A percentile compares a stretch with the other conserved stretches of the same genome.
Evolutionary conservation across 495 filamentous ascomycete genomes (phyloP).

Genomic region (Pyrenula massariospora): DNA sequence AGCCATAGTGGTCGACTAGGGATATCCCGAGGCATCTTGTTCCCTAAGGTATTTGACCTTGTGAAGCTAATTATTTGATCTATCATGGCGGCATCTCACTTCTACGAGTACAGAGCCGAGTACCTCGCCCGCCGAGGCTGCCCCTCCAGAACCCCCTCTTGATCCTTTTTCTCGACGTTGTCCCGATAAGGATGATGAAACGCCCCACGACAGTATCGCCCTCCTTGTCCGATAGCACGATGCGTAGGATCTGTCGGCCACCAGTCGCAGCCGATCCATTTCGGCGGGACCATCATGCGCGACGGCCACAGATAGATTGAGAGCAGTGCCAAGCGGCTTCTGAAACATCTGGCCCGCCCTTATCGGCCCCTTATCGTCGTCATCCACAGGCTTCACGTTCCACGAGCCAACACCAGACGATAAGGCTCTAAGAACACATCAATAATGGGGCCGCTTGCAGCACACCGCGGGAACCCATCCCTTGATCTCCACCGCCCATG

Average conservation of each 20-base stretch:
- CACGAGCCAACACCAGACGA: not conserved
- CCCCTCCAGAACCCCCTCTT: not conserved
- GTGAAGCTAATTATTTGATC: no score
- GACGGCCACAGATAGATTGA: not conserved
- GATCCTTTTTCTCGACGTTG: not conserved
- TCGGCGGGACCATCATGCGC: not conserved
- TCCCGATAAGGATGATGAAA: no score
- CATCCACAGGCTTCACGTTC: not conserved
- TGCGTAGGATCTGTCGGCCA: no score
- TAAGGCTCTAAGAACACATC: not conserved
- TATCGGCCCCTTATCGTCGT: not conserved
- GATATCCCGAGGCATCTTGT: no score
- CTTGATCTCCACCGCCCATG: not conserved
- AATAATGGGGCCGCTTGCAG: not conserved
- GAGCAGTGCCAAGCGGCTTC: no score
- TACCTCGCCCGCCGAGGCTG: not conserved
- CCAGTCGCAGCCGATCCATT: not conserved
- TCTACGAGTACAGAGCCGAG: not conserved
- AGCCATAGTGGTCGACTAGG: no score
- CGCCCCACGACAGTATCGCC: no score
- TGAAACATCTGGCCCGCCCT: not conserved
- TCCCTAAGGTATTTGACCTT: no score
- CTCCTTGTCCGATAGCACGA: no score
- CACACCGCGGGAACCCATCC: not conserved
- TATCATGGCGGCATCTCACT: no score